A percentile compares a stretch with the other conserved stretches of the same genome.
Conservation (phyloP, 2,329 filamentous ascomycete genomes). For the Aureobasidium sp. region DNA sequence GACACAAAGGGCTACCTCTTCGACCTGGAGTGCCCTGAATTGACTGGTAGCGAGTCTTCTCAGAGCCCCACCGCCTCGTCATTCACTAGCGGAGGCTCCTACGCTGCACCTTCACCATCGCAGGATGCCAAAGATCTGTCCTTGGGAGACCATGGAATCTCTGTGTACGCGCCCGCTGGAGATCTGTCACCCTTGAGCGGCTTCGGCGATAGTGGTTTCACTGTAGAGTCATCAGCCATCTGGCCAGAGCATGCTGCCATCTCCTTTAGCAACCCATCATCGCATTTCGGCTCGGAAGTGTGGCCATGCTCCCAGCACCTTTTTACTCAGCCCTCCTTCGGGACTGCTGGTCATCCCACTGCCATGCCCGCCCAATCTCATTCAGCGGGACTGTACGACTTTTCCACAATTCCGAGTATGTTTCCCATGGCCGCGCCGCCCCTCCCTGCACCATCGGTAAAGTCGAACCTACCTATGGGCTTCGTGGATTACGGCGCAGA, state of each 20-base stretch:
- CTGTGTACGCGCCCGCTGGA: neutral
- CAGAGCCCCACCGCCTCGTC: conserved; percentile 1
- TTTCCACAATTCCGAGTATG: neutral
- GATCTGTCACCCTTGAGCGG: neutral
- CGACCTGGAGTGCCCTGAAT: conserved; percentile 10
- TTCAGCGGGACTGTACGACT: neutral
- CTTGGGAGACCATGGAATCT: neutral
- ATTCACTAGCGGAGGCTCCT: neutral
- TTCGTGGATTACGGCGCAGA: conserved; percentile 1
- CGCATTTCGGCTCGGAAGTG: neutral
- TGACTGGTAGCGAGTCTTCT: conserved; percentile 5
- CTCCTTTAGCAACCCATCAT: neutral
- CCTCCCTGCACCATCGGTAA: neutral
- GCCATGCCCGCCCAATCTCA: neutral
- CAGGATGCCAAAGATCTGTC: neutral
- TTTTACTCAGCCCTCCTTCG: neutral
- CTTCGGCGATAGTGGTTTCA: neutral
- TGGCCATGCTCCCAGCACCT: neutral
- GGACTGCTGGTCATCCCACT: neutral
- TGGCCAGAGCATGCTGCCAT: conserved; percentile 5
- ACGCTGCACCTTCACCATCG: neutral
- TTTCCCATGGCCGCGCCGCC: neutral
- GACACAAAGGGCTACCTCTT: conserved; percentile 6
- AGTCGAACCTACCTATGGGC: neutral
- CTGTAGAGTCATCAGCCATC: neutral